Evolutionary conservation across 495 filamentous ascomycete genomes (phyloP), one percentile per base, ranked within the genome.

Genomic region (Jackrogersella minutella): DNA sequence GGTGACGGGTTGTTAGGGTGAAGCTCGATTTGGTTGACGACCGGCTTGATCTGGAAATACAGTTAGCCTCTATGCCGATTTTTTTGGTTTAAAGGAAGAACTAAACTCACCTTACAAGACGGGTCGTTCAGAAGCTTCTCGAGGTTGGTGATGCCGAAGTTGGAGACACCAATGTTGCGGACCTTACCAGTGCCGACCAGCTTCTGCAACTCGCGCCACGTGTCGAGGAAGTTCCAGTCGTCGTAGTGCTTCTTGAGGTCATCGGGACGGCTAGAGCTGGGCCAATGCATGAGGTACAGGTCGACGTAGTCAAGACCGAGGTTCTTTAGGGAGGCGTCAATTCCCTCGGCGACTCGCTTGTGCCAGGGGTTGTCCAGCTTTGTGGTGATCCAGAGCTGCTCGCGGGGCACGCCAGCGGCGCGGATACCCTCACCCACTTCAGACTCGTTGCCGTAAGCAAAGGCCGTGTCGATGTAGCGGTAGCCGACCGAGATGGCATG

Each of bases 1-100:
- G 91, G 91, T 0, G 87, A 90, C 6, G 88, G 90, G 79, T 88
- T 88, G 77, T 89, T 87, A 34, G 92, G 92, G 79, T 96, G 92
- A n/a, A 93, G 79, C 78, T 97, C 93, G 73, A 96, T 88, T 81
- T 97, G 92, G 84, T 96, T 96, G 65, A 93, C 92, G 8, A 90
- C 89, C 11, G 93, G 93, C 47, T 90, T 82, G 67, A 87, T 89
- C 85, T 86, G 76, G 64, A 36, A 28, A 36, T 14, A 8, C 60
- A 78, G 67, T 74, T 82, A 55, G 85, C 82, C 58, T 83, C 79
- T 68, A 78, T 83, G 33, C 86, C 76, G 16, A 87, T 81, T 62
- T 71, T 81, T 61, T 71, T 84, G 74, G 10, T 9, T 86, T 82
- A 1, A 87, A 79, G 74, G 57, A 86, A 87, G 76, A 87, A 89